Evolutionary conservation across 108 stramenopile genomes (phyloP).

Genomic region (Cyclostephanos tholiformis): DNA sequence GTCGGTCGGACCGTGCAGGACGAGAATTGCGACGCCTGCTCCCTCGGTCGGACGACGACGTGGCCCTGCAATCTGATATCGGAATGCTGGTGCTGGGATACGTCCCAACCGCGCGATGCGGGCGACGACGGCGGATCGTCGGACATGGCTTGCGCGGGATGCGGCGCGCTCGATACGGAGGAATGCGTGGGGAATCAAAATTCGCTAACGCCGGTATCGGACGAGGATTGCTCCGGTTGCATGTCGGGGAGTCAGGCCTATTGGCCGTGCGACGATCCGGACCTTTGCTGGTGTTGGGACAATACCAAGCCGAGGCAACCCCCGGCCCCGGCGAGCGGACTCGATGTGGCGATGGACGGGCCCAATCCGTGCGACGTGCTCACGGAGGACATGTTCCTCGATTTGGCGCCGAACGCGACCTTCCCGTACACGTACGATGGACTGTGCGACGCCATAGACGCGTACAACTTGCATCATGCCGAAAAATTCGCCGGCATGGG

Average conservation of each 20-base stretch:
- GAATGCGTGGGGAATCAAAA: constrained; percentile 40
- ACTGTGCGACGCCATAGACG: constrained; percentile 33
- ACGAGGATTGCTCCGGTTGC: constrained; percentile 31
- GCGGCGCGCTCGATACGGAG: constrained; percentile 27
- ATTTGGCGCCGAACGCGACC: constrained; percentile 34
- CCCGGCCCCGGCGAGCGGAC: constrained; percentile 36
- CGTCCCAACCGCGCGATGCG: constrained; percentile 10
- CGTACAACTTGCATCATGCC: constrained; percentile 37
- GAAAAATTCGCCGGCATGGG: constrained; percentile 46
- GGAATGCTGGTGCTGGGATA: constrained; percentile 49
- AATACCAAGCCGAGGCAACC: constrained; percentile 44
- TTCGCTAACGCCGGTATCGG: constrained; percentile 28
- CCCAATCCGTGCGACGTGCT: constrained; percentile 23
- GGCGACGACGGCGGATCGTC: constrained; percentile 6
- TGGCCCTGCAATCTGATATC: constrained; percentile 38
- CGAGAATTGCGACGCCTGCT: constrained; percentile 19
- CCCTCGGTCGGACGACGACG: constrained; percentile 15
- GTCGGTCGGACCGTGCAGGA: constrained; percentile 39
- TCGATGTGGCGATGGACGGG: constrained; percentile 9
- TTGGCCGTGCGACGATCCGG: constrained; percentile 40
- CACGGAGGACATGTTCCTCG: constrained; percentile 18
- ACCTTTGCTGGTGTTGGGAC: constrained; percentile 45
- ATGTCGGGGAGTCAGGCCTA: constrained; percentile 21
- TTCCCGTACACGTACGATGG: constrained; percentile 48
- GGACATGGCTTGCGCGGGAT: constrained; percentile 4